Evolutionary conservation across 129 eudicot genomes (phyloP).

Genomic region (Kitagawia praeruptora): DNA sequence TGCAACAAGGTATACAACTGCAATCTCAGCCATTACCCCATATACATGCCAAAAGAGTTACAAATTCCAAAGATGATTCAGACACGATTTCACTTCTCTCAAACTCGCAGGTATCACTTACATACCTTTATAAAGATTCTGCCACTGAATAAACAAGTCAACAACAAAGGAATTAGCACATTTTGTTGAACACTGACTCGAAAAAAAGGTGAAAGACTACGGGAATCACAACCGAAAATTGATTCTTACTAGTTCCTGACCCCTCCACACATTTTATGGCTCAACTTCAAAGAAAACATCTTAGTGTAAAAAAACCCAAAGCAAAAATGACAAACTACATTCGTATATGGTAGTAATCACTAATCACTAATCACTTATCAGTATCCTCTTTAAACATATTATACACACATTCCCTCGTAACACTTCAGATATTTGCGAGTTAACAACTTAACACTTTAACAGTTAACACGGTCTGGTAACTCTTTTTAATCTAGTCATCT

Average conservation of each 20-base stretch:
- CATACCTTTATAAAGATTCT: not conserved
- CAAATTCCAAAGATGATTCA: not conserved
- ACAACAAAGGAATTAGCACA: not conserved
- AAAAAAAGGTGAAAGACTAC: not conserved
- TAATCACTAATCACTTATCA: no score
- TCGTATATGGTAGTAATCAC: no score
- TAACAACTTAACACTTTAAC: not conserved
- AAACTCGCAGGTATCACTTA: not conserved
- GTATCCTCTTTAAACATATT: not conserved
- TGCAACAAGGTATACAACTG: conserved; percentile 14
- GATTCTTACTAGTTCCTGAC: not conserved
- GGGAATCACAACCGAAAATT: not conserved
- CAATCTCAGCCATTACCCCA: conserved; percentile 13
- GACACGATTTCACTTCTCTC: not conserved
- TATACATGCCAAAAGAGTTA: not conserved
- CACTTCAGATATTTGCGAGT: not conserved
- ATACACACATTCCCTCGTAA: not conserved
- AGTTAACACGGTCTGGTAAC: no score
- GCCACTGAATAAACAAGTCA: conserved; percentile 1
- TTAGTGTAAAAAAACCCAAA: not conserved
- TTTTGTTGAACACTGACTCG: not conserved
- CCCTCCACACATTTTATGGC: not conserved
- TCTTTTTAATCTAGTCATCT: not conserved
- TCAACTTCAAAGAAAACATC: not conserved
- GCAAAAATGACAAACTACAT: not conserved